These are phyloP conservation scores for Crassisporium funariophilum DNA, from an alignment of 768 basidiomycete species.

Conservation along the genomic window DNA sequence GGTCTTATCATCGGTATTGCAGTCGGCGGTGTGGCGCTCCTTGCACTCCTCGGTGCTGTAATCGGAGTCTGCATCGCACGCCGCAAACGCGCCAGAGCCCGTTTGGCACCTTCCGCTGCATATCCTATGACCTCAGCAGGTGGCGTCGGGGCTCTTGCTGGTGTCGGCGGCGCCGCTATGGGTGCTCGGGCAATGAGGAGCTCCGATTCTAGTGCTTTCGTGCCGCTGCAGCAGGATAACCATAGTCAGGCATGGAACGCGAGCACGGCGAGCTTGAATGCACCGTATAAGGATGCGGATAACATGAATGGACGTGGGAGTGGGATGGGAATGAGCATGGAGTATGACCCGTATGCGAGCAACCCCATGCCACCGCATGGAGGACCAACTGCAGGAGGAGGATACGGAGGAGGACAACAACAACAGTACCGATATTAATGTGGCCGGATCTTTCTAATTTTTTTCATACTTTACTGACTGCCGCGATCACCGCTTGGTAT, in stretches of 20 bases:
- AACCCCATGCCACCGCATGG: conserved; percentile 15
- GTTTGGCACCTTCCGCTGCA: conserved; percentile 25
- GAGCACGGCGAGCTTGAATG: conserved; percentile 48
- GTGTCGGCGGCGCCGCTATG: conserved; percentile 13
- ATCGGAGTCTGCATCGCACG: conserved; percentile 55
- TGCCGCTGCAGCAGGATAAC: conserved; percentile 70
- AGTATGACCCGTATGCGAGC: conserved; percentile 41
- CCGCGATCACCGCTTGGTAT: too few species aligned
- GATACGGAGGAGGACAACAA: conserved; percentile 6
- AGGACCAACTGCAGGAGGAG: too few species aligned
- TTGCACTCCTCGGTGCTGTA: conserved; percentile 53
- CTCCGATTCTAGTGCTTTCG: conserved; percentile 70
- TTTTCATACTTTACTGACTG: too few species aligned
- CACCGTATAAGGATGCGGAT: conserved; percentile 36
- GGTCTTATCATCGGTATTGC: conserved; percentile 51
- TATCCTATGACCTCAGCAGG: conserved; percentile 23
- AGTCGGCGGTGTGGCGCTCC: conserved; percentile 52
- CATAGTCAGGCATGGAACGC: conserved; percentile 59
- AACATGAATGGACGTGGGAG: conserved; percentile 23
- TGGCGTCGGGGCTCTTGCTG: conserved; percentile 16
- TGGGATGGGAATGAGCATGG: conserved; percentile 35
- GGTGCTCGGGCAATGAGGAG: conserved; percentile 11
- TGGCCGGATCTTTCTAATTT: too few species aligned
- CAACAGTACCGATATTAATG: conserved; percentile 5
- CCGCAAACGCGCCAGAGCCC: conserved; percentile 47